These are phyloP conservation scores for Claviceps sp. DNA, from an alignment of 2,329 filamentous ascomycete species.

Conservation along the genomic window DNA sequence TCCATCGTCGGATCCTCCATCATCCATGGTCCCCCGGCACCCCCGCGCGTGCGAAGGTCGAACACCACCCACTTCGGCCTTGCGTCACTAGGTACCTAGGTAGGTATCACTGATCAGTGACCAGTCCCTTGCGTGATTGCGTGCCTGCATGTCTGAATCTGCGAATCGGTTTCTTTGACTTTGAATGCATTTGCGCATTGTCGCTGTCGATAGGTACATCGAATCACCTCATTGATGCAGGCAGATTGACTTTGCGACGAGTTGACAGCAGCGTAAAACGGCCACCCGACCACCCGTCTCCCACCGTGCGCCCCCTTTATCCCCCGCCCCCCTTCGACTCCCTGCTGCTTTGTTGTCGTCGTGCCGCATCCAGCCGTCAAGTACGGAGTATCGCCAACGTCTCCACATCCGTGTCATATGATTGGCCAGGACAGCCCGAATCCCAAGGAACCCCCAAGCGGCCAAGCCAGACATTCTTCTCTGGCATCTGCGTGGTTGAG, in stretches of 20 bases:
- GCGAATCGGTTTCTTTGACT: no score
- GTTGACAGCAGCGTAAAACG: background rate
- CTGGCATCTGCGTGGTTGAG: background rate
- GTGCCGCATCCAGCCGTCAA: background rate
- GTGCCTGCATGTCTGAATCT: background rate
- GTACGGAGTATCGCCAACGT: background rate
- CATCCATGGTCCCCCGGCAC: background rate
- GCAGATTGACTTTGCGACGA: background rate
- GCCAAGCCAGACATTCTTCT: background rate
- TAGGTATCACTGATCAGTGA: no score
- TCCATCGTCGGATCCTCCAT: background rate
- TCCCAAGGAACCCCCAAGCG: background rate
- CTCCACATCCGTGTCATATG: slow-evolving; percentile 1
- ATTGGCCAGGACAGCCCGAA: background rate
- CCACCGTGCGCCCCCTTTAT: background rate
- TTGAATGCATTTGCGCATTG: no score
- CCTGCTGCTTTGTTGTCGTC: background rate
- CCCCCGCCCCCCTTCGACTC: background rate
- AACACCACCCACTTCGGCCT: background rate
- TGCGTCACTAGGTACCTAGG: background rate
- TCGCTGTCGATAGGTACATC: background rate
- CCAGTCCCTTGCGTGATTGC: background rate
- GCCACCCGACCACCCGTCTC: background rate
- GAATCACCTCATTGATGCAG: background rate
- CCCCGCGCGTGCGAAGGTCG: background rate